Percentiles rank a stretch among this genome's conserved stretches.
These are phyloP conservation scores for Rosellinia necatrix DNA, from an alignment of 2,329 filamentous ascomycete genomes.

Conservation along the genomic window DNA sequence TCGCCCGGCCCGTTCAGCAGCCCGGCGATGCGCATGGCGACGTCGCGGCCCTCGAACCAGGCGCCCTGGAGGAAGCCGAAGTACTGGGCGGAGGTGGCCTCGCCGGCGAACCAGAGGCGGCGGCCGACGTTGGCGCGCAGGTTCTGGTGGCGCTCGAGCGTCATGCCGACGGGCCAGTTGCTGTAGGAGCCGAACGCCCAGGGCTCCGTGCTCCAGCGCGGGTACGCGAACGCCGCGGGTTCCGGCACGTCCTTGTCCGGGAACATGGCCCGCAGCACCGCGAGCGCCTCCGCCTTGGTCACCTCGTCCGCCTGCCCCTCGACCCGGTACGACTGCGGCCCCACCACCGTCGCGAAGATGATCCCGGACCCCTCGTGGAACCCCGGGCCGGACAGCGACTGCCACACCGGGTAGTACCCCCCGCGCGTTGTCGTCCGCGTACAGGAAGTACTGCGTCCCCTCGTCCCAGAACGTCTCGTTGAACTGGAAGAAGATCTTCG, in stretches of 20 bases:
- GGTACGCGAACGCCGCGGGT: slow-evolving; percentile 64
- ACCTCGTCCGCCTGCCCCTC: slow-evolving; percentile 63
- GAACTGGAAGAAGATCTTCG: slow-evolving; percentile 74
- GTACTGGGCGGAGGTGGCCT: slow-evolving; percentile 65
- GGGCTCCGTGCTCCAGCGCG: slow-evolving; percentile 56
- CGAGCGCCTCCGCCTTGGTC: slow-evolving; percentile 61
- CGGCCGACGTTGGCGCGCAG: slow-evolving; percentile 65
- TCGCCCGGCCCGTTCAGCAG: slow-evolving; percentile 35
- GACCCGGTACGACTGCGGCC: slow-evolving; percentile 58
- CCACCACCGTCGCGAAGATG: slow-evolving; percentile 67
- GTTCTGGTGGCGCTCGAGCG: slow-evolving; percentile 69
- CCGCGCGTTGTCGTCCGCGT: slow-evolving; percentile 48
- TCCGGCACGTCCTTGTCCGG: slow-evolving; percentile 60
- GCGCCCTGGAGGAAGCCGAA: slow-evolving; percentile 70
- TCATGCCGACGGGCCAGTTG: slow-evolving; percentile 69
- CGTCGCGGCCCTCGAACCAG: slow-evolving; percentile 60
- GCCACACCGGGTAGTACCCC: slow-evolving; percentile 63
- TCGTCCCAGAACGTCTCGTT: slow-evolving; percentile 67
- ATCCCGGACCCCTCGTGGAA: slow-evolving; percentile 67
- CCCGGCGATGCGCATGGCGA: slow-evolving; percentile 50
- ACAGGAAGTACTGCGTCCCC: slow-evolving; percentile 50
- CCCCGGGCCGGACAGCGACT: slow-evolving; percentile 61
- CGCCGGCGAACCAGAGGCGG: slow-evolving; percentile 67
- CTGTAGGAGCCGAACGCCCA: slow-evolving; percentile 66
- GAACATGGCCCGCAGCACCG: slow-evolving; percentile 65